phyloP scores from a whole-genome alignment of 2,329 filamentous ascomycete genomes.

The Aspergillus carbonarius region DNA sequence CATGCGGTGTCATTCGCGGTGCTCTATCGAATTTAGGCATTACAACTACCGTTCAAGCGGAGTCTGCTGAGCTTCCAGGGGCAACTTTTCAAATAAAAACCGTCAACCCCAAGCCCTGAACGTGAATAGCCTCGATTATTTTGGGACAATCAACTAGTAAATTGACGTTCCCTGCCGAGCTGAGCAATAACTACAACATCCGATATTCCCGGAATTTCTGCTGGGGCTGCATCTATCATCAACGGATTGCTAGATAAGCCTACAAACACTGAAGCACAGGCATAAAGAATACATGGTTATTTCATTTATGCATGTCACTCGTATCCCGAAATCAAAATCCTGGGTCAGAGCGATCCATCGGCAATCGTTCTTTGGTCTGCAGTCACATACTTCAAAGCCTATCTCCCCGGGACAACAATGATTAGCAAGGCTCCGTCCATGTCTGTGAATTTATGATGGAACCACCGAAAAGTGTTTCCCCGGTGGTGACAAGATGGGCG shows the following conservation, averaged over 20 bases:
- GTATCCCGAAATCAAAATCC: slow-evolving; percentile 12
- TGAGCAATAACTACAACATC: not conserved
- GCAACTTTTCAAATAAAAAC: slow-evolving; percentile 98
- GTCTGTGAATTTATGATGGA: slow-evolving; percentile 16
- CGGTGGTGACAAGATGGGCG: slow-evolving; percentile 13
- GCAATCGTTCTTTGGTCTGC: slow-evolving; percentile 26
- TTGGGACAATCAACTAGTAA: not conserved
- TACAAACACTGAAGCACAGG: not conserved
- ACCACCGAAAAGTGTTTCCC: slow-evolving; percentile 15
- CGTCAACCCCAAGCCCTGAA: slow-evolving; percentile 63
- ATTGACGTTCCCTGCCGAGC: not conserved
- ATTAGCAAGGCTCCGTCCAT: slow-evolving; percentile 37
- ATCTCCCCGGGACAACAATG: slow-evolving; percentile 40
- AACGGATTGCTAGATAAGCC: not conserved
- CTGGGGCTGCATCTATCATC: not conserved
- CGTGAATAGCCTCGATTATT: not conserved
- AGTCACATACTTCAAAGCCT: slow-evolving; percentile 44
- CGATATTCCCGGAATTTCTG: not conserved
- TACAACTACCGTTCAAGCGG: slow-evolving; percentile 85
- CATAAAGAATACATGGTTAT: slow-evolving; percentile 8
- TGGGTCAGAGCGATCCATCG: slow-evolving; percentile 18
- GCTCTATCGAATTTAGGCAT: slow-evolving; percentile 92
- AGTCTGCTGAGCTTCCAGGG: slow-evolving; percentile 79
- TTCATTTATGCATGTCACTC: slow-evolving; percentile 19
- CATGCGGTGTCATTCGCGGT: slow-evolving; percentile 86